Conservation (phyloP, 352 stramenopile genomes). For the Elongisporangium anandrum region DNA sequence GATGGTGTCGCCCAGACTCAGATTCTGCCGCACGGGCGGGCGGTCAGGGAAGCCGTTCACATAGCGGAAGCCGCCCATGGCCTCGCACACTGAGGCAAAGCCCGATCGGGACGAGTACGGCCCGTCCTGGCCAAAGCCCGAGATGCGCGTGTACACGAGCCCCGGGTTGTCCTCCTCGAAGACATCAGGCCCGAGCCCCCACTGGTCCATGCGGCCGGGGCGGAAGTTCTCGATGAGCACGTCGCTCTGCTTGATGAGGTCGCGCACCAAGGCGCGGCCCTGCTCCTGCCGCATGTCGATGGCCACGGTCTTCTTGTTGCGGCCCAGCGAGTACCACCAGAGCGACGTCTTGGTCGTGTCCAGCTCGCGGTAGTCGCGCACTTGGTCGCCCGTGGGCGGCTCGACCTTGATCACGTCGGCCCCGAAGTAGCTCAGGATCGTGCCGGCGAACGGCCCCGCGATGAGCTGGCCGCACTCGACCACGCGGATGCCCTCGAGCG, state of each 20-base stretch:
- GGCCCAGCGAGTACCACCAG: slow-evolving; percentile 87
- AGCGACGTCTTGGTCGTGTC: slow-evolving; percentile 72
- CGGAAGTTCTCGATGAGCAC: slow-evolving; percentile 89
- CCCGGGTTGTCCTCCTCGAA: slow-evolving; percentile 75
- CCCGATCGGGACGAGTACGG: slow-evolving; percentile 74
- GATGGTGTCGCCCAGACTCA: slow-evolving; percentile 82
- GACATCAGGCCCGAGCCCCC: slow-evolving; percentile 67
- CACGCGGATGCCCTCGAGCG: slow-evolving; percentile 68
- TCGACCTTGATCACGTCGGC: slow-evolving; percentile 91
- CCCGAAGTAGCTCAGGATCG: slow-evolving; percentile 87
- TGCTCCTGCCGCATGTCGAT: slow-evolving; percentile 78
- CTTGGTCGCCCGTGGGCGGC: slow-evolving; percentile 76
- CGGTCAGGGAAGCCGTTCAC: slow-evolving; percentile 84
- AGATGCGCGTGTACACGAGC: slow-evolving; percentile 83
- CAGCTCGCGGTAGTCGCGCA: slow-evolving; percentile 75
- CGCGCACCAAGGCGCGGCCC: slow-evolving; percentile 56
- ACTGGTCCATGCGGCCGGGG: slow-evolving; percentile 85
- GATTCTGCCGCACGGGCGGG: slow-evolving; percentile 71
- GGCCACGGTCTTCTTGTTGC: slow-evolving; percentile 84
- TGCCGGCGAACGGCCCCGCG: slow-evolving; percentile 73
- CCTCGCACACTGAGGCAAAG: slow-evolving; percentile 85
- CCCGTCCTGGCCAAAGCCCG: slow-evolving; percentile 78
- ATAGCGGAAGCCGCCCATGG: slow-evolving; percentile 83
- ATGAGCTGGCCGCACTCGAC: slow-evolving; percentile 81
- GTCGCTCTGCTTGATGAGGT: slow-evolving; percentile 72